Conservation (phyloP, 371 early-diverging fungal genomes). For the Mortierella sp. region DNA sequence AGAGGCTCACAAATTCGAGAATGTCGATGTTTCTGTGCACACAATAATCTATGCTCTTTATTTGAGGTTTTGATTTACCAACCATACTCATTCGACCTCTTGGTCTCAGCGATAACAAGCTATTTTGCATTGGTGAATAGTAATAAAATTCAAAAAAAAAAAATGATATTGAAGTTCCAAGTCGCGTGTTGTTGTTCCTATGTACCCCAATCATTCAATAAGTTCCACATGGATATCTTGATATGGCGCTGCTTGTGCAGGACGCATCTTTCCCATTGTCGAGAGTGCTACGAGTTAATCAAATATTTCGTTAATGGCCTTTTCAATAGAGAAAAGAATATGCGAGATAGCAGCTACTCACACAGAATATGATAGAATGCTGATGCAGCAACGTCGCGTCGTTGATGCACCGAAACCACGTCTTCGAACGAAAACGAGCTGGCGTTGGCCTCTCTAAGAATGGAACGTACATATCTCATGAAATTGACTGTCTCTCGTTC, state of each 20-base stretch:
- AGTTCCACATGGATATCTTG: conserved; percentile 21
- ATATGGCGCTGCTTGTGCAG: conserved; percentile 20
- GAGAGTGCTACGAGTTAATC: conserved; percentile 21
- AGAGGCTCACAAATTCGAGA: too few relatives aligned
- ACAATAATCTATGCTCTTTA: too few relatives aligned
- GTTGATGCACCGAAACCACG: conserved; percentile 20
- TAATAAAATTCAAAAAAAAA: too few relatives aligned
- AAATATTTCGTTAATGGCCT: background rate
- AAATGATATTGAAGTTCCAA: background rate
- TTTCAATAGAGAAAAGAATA: background rate
- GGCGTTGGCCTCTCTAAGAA: conserved; percentile 13
- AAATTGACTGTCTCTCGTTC: conserved; percentile 45
- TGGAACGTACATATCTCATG: conserved; percentile 25
- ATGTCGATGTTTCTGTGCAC: too few relatives aligned
- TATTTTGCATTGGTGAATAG: too few relatives aligned
- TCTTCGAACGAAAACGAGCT: conserved; percentile 28
- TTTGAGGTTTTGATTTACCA: too few relatives aligned
- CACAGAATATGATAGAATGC: conserved; percentile 52
- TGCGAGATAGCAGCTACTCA: conserved; percentile 3
- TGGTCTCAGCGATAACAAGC: too few relatives aligned
- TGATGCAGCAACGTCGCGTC: conserved; percentile 36
- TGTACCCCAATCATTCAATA: background rate
- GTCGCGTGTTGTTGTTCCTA: background rate
- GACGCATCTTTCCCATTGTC: conserved; percentile 20
- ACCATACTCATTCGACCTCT: too few relatives aligned